A percentile compares a stretch with the other conserved stretches of the same genome.
Evolutionary conservation across 2,329 filamentous ascomycete genomes (phyloP).

Genomic region (Proliferodiscus dingleyae): DNA sequence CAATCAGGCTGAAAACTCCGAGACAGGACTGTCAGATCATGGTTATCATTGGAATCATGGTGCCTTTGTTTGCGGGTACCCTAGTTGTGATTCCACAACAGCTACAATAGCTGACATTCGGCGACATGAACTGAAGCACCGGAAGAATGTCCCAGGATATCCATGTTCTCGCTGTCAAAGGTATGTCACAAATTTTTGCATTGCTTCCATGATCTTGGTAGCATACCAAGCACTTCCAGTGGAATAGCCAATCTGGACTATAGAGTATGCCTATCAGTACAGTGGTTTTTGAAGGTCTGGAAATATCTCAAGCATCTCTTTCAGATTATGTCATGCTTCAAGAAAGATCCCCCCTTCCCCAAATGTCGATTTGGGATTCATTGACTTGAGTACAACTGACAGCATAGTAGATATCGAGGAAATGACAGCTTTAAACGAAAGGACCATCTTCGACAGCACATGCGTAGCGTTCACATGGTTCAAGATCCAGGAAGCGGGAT

Average conservation of each 20-base stretch:
- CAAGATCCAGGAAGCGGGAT: conserved; percentile 8
- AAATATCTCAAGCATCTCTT: no score
- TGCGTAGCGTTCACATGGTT: conserved; percentile 33
- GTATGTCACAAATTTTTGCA: no score
- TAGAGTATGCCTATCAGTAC: not conserved
- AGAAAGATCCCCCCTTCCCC: no score
- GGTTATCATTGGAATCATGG: not conserved
- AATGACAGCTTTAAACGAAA: conserved; percentile 33
- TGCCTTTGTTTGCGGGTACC: conserved; percentile 6
- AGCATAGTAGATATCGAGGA: conserved; percentile 29
- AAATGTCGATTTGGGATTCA: no score
- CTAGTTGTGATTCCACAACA: conserved; percentile 5
- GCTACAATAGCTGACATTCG: conserved; percentile 8
- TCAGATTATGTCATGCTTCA: no score
- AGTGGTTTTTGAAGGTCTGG: not conserved
- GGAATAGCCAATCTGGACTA: no score
- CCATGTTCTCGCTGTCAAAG: conserved; percentile 31
- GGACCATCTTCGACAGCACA: conserved; percentile 36
- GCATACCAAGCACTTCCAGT: no score
- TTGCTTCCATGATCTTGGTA: no score
- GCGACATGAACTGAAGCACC: conserved; percentile 25
- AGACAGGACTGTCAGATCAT: no score
- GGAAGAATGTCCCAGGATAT: conserved; percentile 9
- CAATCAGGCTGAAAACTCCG: no score
- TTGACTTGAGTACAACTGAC: no score